These are phyloP conservation scores for Colletotrichum theobromicola DNA, from an alignment of 2,329 filamentous ascomycete genomes.

Conservation along the genomic window DNA sequence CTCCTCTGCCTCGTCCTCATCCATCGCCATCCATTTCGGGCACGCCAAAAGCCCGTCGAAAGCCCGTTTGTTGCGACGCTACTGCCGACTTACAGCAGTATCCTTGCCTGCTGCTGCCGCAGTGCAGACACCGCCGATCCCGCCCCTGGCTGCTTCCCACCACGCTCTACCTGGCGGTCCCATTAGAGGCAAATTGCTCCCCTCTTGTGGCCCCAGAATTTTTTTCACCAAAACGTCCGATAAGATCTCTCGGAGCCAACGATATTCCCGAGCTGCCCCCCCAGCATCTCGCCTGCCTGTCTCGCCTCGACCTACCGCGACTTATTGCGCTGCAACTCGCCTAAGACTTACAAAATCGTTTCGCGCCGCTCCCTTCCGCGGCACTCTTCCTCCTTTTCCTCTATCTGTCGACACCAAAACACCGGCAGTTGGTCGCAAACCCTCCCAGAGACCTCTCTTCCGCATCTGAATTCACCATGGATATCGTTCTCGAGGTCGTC, in stretches of 20 bases:
- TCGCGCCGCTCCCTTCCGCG: not conserved
- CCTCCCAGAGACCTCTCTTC: not conserved
- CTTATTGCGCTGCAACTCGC: not conserved
- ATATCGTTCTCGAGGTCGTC: constrained; percentile 85
- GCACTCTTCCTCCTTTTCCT: not conserved
- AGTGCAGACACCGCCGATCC: not conserved
- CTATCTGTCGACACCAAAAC: not conserved
- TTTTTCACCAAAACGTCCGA: not conserved
- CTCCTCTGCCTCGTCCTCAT: not conserved
- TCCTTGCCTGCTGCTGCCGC: not conserved
- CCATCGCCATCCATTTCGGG: not conserved
- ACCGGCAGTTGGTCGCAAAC: not conserved
- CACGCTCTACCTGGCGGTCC: not conserved
- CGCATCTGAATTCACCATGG: constrained; percentile 64
- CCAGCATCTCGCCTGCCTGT: not conserved
- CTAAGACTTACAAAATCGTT: not conserved
- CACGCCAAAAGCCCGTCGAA: not conserved
- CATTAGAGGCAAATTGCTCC: constrained; percentile 2
- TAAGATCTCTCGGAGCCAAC: constrained; percentile 3
- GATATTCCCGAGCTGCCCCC: constrained; percentile 2
- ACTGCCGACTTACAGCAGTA: not conserved
- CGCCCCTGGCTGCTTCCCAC: not conserved
- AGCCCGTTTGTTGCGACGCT: not conserved
- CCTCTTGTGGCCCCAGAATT: not conserved
- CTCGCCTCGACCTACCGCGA: not conserved